Base-by-base conservation (phyloP, 805 yeast species). In the Candida pini region DNA sequence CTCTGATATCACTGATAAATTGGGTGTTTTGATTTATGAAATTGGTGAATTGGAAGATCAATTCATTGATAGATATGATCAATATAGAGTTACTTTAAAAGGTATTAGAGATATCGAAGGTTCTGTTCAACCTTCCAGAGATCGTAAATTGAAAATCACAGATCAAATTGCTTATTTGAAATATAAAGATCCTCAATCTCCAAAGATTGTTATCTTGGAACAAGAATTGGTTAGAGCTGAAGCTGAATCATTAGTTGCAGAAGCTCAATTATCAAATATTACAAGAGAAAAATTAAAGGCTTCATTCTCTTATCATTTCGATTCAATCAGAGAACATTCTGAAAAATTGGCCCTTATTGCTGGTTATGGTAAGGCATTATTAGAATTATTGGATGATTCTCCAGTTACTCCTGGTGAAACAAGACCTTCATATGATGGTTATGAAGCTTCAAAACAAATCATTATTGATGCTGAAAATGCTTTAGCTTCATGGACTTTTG, bases 381-480 rank as follows among this genome's bases (percentile, higher is more conserved):
- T 85, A 56, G 90, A 83, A 65, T 71, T 85, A 56, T 70, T 85
- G 56, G 94, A 84, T 55, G 92, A 83, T 54, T 66, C 86, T 43
- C 84, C 92, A 43, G 90, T 84, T 34, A 82, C 90, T 40, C 95
- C 95, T 40, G 95, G 95, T 70, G 95, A 84, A 68, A 82, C 90
- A 31, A 81, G 92, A 76, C 82, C 89, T 26, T 82, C 89, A 39
- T 83, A 83, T 60, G 94, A 83, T 53, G 94, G 94, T 49, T 83
- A 82, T 60, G 92, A 83, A 62, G 88, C 90, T 30, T 81, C 90
- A 27, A 83, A 82, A 66, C 94, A 83, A 66, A 83, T 83, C 61
- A 82, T 83, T 53, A 78, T 83, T 49, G 94, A 83, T 55, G 86
- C 88, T 45, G 94, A 83, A 65, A 78, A 76, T 47, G 88, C 92